A percentile compares a stretch with the other conserved stretches of the same genome.
These are phyloP conservation scores for Monilinia fructicola DNA, from an alignment of 2,329 filamentous ascomycete species.

Conservation along the genomic window DNA sequence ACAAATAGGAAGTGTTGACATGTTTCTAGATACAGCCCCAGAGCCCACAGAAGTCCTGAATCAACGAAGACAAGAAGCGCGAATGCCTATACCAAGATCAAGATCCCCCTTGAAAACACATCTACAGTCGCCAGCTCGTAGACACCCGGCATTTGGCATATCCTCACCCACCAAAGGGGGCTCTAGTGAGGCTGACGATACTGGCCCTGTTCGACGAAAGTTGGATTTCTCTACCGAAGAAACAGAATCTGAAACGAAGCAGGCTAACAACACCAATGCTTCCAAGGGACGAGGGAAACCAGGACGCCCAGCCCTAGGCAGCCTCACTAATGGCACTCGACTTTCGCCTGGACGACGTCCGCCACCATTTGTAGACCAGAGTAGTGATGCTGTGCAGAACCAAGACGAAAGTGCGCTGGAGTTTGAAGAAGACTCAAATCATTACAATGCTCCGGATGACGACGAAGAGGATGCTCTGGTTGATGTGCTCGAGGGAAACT, in stretches of 20 bases:
- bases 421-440: slow-evolving; percentile 35
- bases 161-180: slow-evolving; percentile 39
- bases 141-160: slow-evolving; percentile 39
- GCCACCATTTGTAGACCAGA: slow-evolving; percentile 30
- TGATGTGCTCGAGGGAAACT: slow-evolving; percentile 35
- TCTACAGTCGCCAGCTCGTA: slow-evolving; percentile 40
- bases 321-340: slow-evolving; percentile 31
- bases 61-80: slow-evolving; percentile 39
- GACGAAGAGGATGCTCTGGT: slow-evolving; percentile 40
- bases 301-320: slow-evolving; percentile 23
- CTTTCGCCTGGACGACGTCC: slow-evolving; percentile 25
- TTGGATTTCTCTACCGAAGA: slow-evolving; percentile 39
- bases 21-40: slow-evolving; percentile 48
- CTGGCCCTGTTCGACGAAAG: slow-evolving; percentile 36
- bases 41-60: slow-evolving; percentile 48
- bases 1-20: slow-evolving; percentile 25
- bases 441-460: slow-evolving; percentile 30
- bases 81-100: slow-evolving; percentile 39
- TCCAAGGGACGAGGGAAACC: slow-evolving; percentile 19
- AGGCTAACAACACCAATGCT: slow-evolving; percentile 12
- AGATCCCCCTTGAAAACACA: slow-evolving; percentile 42
- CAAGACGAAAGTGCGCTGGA: slow-evolving; percentile 54
- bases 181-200: slow-evolving; percentile 31
- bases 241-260: slow-evolving; percentile 25
- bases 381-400: slow-evolving; percentile 42